These are phyloP conservation scores for Fusarium sororula DNA, from an alignment of 2,329 filamentous ascomycete species.

Conservation along the genomic window DNA sequence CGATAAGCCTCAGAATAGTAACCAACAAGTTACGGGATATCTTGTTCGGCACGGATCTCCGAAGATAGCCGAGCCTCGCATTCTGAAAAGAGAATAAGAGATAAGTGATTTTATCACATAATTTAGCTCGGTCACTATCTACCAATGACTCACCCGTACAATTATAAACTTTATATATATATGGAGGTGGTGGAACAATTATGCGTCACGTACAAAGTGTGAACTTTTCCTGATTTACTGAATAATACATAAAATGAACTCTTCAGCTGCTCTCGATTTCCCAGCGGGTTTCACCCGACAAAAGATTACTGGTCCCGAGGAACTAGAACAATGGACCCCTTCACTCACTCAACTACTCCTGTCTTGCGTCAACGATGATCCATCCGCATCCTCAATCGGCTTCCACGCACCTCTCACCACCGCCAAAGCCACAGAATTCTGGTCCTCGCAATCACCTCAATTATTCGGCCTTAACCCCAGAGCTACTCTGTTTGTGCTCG, in stretches of 20 bases:
- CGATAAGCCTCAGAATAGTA: background rate
- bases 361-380: background rate
- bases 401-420: background rate
- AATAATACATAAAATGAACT: background rate
- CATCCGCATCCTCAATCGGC: background rate
- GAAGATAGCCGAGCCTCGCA: background rate
- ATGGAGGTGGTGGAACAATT: fast-evolving
- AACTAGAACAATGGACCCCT: background rate
- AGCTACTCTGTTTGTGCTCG: background rate
- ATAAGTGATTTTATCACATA: background rate
- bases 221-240: fast-evolving
- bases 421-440: background rate
- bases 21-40: fast-evolving
- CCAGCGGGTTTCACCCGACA: background rate
- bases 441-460: background rate
- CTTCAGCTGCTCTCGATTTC: background rate
- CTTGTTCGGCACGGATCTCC: background rate
- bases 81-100: background rate
- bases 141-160: background rate
- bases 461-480: background rate
- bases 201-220: fast-evolving
- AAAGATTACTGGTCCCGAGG: fast-evolving
- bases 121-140: background rate
- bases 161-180: background rate
- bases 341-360: background rate